Percentiles rank a stretch among this genome's conserved stretches.
These are phyloP conservation scores for Venturiaceae sp. DNA, from an alignment of 2,329 filamentous ascomycete genomes.

Conservation along the genomic window DNA sequence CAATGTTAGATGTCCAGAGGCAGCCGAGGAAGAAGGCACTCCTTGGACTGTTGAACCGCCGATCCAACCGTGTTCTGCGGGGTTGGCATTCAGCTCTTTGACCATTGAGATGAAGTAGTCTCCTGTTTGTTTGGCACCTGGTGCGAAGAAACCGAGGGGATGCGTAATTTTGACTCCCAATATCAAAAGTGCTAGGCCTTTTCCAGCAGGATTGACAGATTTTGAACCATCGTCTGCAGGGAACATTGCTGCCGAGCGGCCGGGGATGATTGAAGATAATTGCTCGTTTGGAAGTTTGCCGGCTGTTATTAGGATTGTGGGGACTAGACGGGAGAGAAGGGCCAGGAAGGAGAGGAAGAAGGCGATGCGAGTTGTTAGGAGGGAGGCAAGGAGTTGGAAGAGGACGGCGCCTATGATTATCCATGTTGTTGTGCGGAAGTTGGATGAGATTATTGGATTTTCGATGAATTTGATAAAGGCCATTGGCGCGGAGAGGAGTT, in stretches of 20 bases:
- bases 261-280: background rate
- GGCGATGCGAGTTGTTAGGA: background rate
- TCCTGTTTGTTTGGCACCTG: constrained; percentile 31
- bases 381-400: background rate
- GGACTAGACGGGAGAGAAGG: background rate
- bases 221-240: background rate
- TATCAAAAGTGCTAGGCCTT: constrained; percentile 2
- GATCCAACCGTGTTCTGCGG: constrained; percentile 39
- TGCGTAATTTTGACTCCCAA: constrained; percentile 5
- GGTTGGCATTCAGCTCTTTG: constrained; percentile 20
- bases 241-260: background rate
- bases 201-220: background rate
- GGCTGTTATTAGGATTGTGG: constrained; percentile 5
- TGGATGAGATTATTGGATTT: background rate
- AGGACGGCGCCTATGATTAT: background rate
- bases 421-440: constrained; percentile 7
- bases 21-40: constrained; percentile 27
- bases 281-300: background rate
- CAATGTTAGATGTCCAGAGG: constrained; percentile 24
- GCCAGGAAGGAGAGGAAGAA: background rate
- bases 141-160: constrained; percentile 39
- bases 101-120: constrained; percentile 31
- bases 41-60: constrained; percentile 15
- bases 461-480: background rate
- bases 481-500: background rate